Conservation (phyloP, 2,329 filamentous ascomycete genomes). For the Cladobotryum protrusum region DNA sequence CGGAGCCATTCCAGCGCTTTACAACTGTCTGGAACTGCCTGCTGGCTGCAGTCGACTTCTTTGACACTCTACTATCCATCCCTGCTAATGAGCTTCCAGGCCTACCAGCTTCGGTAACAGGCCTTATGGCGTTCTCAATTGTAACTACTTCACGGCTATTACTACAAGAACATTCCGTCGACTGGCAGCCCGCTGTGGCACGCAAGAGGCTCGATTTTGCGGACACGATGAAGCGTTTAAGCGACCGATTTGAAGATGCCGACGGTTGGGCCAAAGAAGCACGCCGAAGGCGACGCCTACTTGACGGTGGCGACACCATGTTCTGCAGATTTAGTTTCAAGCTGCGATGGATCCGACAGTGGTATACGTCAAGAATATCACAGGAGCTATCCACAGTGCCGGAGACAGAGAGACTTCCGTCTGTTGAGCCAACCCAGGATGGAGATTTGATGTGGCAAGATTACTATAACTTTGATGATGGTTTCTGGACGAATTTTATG, state of each 20-base stretch:
- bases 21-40: conserved; percentile 34
- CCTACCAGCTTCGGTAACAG: conserved; percentile 24
- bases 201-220: conserved; percentile 29
- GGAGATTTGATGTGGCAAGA: conserved; percentile 14
- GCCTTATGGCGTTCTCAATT: conserved; percentile 28
- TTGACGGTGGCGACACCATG: conserved; percentile 26
- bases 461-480: conserved; percentile 21
- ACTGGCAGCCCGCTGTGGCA: conserved; percentile 31
- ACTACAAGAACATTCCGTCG: conserved; percentile 25
- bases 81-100: conserved; percentile 20
- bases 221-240: conserved; percentile 19
- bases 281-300: conserved; percentile 19
- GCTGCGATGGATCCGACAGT: conserved; percentile 34
- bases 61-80: conserved; percentile 21
- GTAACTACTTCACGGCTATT: conserved; percentile 31
- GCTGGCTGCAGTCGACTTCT: conserved; percentile 21
- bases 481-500: conserved; percentile 24
- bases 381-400: conserved; percentile 13
- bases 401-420: conserved; percentile 5
- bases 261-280: conserved; percentile 20
- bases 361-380: conserved; percentile 25
- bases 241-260: conserved; percentile 26
- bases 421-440: not conserved
- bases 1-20: conserved; percentile 23
- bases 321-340: conserved; percentile 29